Conservation (phyloP, 2,329 filamentous ascomycete genomes). For the Rhexocercosporidium sp. region DNA sequence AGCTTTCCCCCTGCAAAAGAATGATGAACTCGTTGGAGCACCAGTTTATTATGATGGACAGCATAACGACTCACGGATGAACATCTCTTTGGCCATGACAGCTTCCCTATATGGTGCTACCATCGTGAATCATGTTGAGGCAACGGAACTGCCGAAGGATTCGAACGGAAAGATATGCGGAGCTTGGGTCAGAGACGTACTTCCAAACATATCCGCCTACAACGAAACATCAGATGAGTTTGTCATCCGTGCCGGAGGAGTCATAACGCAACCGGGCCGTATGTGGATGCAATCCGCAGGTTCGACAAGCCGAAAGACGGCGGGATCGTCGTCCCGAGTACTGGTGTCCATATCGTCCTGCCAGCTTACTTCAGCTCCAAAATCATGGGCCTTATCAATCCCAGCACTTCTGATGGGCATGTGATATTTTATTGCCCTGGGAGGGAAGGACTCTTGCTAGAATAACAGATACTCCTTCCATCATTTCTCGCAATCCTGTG, state of each 20-base stretch:
- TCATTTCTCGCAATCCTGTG: not conserved
- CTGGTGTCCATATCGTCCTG: not conserved
- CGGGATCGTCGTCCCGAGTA: constrained; percentile 1
- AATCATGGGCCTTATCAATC: not conserved
- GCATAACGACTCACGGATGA: constrained; percentile 2
- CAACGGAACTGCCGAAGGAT: not conserved
- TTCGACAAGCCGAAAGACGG: not conserved
- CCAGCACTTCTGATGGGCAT: not conserved
- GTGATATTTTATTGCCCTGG: not conserved
- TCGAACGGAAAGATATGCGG: not conserved
- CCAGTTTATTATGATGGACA: constrained; percentile 1
- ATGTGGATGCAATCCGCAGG: not conserved
- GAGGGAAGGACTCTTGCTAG: not conserved
- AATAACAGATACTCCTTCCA: not conserved
- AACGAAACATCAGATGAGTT: not conserved
- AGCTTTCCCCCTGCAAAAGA: not conserved
- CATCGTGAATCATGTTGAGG: not conserved
- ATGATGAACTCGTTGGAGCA: not conserved
- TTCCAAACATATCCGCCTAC: not conserved
- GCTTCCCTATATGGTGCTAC: not conserved
- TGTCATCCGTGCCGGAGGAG: not conserved
- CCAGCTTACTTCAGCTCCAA: constrained; percentile 3
- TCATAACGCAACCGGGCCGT: constrained; percentile 1
- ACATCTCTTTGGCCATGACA: constrained; percentile 1
- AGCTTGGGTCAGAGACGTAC: not conserved